phyloP scores from a whole-genome alignment of 148 eudicot genomes.

The Dysphania ambrosioides region DNA sequence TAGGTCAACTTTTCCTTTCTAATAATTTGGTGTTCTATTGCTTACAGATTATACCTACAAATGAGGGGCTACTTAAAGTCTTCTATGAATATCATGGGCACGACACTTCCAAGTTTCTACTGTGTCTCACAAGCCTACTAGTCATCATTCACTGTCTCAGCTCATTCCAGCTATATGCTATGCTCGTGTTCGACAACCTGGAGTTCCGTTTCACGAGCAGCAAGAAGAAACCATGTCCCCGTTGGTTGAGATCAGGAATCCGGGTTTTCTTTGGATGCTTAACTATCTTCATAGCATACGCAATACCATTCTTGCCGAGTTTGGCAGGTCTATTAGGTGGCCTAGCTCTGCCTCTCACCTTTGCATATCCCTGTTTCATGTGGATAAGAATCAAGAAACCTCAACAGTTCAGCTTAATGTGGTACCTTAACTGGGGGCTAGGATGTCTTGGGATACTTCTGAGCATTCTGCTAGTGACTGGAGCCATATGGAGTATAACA shows the following conservation, averaged over 20 bases:
- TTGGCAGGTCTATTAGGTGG: slow-evolving; percentile 77
- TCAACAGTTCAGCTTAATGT: slow-evolving; percentile 35
- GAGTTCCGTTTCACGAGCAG: slow-evolving; percentile 59
- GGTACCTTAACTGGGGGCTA: slow-evolving; percentile 70
- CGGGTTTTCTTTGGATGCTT: slow-evolving; percentile 62
- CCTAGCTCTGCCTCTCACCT: slow-evolving; percentile 60
- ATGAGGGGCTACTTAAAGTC: slow-evolving; percentile 56
- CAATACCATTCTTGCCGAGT: slow-evolving; percentile 73
- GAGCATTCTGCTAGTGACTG: slow-evolving; percentile 56
- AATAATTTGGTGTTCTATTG: slow-evolving; percentile 19
- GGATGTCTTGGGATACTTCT: slow-evolving; percentile 63
- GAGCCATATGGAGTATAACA: slow-evolving; percentile 72
- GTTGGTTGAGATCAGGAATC: slow-evolving; percentile 49
- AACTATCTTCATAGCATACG: slow-evolving; percentile 60
- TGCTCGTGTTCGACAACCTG: slow-evolving; percentile 83
- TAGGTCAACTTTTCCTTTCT: background rate
- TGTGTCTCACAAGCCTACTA: slow-evolving; percentile 46
- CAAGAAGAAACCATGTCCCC: slow-evolving; percentile 54
- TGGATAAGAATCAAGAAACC: slow-evolving; percentile 74
- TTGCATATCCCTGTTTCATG: slow-evolving; percentile 84
- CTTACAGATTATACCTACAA: slow-evolving; percentile 50
- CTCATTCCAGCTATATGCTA: slow-evolving; percentile 77
- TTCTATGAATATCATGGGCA: slow-evolving; percentile 54
- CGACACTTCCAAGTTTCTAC: slow-evolving; percentile 40
- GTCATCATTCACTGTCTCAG: slow-evolving; percentile 59